Base-by-base conservation (phyloP, 225 moss, liverwort and hornwort genomes). In the Pseudisothecium myosuroides region DNA sequence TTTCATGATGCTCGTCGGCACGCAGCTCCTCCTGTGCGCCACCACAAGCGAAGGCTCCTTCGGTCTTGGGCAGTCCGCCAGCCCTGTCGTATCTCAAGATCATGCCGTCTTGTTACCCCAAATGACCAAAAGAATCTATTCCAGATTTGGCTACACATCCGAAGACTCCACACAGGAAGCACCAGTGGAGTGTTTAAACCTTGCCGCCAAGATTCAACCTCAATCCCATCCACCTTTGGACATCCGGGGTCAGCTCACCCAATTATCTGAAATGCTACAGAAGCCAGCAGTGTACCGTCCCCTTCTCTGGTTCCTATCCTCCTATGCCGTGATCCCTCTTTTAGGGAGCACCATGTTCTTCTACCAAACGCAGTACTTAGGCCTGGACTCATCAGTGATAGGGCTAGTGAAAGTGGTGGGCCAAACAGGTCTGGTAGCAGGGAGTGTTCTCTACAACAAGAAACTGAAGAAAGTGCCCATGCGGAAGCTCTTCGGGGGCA, bases 401-500 rank as follows among this genome's bases (percentile, higher is more conserved):
- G 97, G 96, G 12, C 91, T 97, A 1, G 93, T 93, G n/a, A 95
- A 95, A 83, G 96, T 97, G 43, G 95, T 97, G 32, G 97, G 97
- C 2, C 96, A 96, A 86, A 62, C 95, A 67, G 96, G 95, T 12
- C 90, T 95, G 8, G 87, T 97, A 3, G 95, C 93, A 43, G 96
- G 96, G 5, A 96, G 94, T 39, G 85, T 95, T 66, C 86, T 97
- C 2, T 97, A 96, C 90, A 93, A 90, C 80, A 85, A 88, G 22
- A 90, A 86, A 43, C 83, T 97, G 72, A 97, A 96, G 88, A 76
- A 90, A 9, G 88, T 97, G 8, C 89, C 97, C 1, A 32, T 96
- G 20, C 93, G 97, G 43, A 93, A 88, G 89, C 86, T 97, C 13
- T 93, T 97, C 19, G 96, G 94, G 3, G 92, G 90, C 37, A 88